These are phyloP conservation scores for Blastomyces gilchristii DNA, from an alignment of 2,329 filamentous ascomycete genomes.

Conservation along the genomic window DNA sequence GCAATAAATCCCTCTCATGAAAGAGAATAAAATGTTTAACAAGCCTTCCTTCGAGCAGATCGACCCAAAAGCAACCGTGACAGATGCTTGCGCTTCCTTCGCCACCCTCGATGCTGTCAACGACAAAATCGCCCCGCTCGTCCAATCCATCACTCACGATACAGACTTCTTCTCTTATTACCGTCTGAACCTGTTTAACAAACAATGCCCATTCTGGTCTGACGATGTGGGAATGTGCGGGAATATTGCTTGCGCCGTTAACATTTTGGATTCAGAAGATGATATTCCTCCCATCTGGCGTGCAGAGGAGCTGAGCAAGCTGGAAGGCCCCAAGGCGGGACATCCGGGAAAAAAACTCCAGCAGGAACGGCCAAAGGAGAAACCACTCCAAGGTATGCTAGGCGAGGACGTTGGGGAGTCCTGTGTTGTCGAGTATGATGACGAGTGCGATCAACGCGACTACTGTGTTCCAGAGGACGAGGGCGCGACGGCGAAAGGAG, in stretches of 20 bases:
- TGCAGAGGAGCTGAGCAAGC: constrained; percentile 79
- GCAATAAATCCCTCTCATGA: not conserved
- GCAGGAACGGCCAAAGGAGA: constrained; percentile 54
- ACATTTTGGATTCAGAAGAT: constrained; percentile 88
- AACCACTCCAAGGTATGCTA: constrained; percentile 69
- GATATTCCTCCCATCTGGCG: constrained; percentile 90
- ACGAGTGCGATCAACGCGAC: constrained; percentile 91
- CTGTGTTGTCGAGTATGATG: constrained; percentile 94
- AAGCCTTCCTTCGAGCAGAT: constrained; percentile 47
- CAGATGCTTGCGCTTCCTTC: constrained; percentile 90
- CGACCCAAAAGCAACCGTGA: constrained; percentile 77
- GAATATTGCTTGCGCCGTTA: constrained; percentile 92
- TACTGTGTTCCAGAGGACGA: constrained; percentile 97
- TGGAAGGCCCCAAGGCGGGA: constrained; percentile 81
- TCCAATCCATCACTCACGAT: constrained; percentile 70
- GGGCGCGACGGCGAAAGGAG: constrained; percentile 71
- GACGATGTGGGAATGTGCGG: constrained; percentile 91
- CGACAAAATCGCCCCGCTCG: constrained; percentile 58
- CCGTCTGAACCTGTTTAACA: constrained; percentile 87
- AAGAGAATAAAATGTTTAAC: not conserved
- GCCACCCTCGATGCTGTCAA: constrained; percentile 81
- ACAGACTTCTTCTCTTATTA: constrained; percentile 99
- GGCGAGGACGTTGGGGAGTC: constrained; percentile 86
- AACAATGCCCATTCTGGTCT: constrained; percentile 90
- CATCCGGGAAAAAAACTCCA: constrained; percentile 72